Base-by-base conservation (phyloP, 768 basidiomycete genomes). In the Podaxis mareebaensis region DNA sequence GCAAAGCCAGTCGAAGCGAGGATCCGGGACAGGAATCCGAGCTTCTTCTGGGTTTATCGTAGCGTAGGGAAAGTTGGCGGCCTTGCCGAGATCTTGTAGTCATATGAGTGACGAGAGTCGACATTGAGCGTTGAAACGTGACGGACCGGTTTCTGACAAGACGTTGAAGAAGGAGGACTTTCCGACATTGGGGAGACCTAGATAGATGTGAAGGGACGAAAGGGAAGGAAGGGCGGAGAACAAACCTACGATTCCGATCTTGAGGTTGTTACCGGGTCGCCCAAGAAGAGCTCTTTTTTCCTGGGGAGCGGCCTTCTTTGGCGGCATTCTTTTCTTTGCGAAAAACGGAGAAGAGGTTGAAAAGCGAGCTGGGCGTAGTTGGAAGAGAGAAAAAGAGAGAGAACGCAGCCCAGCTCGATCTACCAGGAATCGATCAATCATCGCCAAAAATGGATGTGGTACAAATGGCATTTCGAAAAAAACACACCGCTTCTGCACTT, bases 161-260 rank as follows among this genome's bases (percentile, higher is more conserved):
- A 83, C 91, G 76, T 99, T 99, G 87, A 99, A 99, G 78, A 99
- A 96, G n/a, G 95, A 97, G 0, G 93, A 95, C 77, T 99, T 99
- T 66, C 97, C 97, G 68, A 99, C 96, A 75, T 99, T 98, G 58
- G 96, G 95, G 44, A 97, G 77, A 74, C 93, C 92, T 95, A 57
- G 52, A 52, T 64, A 8, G 70, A 64, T 65, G 64, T 73, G 53
- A 71, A 64, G 58, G 67, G 54, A 60, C 64, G 67, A 39, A 65
- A 64, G 33, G 38, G 36, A 59, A 48, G 63, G 67, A 64, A 64
- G 61, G 20, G 42, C 61, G 64, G 66, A 66, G 71, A 78, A 85
- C 89, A 77, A 76, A 93, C 93, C 96, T 83, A 98, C 96, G 84
- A 97, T 96, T 74, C 97, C 97, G 72, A 98, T 92, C 86, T 96